phyloP scores from a whole-genome alignment of 2,329 filamentous ascomycete genomes.

The Botryosphaeria agaves region DNA sequence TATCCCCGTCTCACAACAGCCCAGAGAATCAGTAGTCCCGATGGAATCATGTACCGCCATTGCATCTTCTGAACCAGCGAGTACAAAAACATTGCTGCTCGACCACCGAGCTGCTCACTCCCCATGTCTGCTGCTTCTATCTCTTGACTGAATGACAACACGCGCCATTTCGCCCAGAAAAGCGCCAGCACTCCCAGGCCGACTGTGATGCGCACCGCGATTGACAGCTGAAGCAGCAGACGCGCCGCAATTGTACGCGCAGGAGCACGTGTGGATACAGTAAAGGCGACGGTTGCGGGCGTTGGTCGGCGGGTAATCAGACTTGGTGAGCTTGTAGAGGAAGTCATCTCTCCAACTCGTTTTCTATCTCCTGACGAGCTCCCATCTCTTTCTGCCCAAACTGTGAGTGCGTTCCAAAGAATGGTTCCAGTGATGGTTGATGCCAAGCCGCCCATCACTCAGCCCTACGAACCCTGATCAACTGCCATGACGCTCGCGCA shows the following conservation, averaged over 20 bases:
- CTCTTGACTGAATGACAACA: no score
- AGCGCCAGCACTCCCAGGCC: constrained; percentile 20
- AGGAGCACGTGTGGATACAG: constrained; percentile 60
- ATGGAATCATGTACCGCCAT: constrained; percentile 23
- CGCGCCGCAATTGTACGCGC: constrained; percentile 28
- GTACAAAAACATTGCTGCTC: no score
- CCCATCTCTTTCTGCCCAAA: no score
- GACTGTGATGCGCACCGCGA: constrained; percentile 26
- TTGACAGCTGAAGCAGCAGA: constrained; percentile 22
- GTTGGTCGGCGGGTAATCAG: constrained; percentile 22
- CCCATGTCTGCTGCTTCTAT: no score
- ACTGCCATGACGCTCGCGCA: no score
- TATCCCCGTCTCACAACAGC: constrained; percentile 30
- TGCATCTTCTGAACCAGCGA: constrained; percentile 20
- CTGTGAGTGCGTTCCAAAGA: no score
- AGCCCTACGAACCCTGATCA: no score
- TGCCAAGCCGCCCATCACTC: no score
- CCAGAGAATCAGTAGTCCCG: constrained; percentile 23
- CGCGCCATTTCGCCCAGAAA: constrained; percentile 12
- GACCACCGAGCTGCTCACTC: no score
- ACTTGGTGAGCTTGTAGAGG: neutral
- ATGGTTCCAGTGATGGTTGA: no score
- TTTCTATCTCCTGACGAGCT: no score
- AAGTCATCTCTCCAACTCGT: no score
- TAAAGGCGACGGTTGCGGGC: constrained; percentile 82